Percentiles rank a stretch among this genome's conserved stretches.
Conservation (phyloP, 371 early-diverging fungal species). For the Rhizopus stolonifer region DNA sequence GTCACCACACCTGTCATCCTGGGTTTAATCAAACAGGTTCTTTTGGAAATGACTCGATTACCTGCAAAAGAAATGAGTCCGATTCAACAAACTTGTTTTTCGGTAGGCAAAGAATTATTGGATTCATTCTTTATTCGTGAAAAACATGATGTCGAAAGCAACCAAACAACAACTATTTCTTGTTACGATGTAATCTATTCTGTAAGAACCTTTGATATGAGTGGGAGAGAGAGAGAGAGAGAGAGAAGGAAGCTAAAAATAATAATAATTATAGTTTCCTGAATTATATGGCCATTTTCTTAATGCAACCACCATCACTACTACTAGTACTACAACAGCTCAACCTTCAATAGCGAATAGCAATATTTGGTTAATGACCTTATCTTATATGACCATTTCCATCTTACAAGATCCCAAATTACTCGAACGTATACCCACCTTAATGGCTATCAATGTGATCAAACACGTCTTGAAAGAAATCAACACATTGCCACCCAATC, state of each 20-base stretch:
- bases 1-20: slow-evolving; percentile 41
- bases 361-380: slow-evolving; percentile 46
- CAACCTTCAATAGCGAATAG: slow-evolving; percentile 43
- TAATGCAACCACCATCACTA: slow-evolving; percentile 21
- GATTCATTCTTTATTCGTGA: slow-evolving; percentile 39
- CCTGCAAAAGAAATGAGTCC: slow-evolving; percentile 24
- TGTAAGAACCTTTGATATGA: slow-evolving; percentile 29
- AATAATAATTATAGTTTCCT: slow-evolving; percentile 31
- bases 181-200: slow-evolving; percentile 48
- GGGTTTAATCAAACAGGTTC: slow-evolving; percentile 41
- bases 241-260: neutral
- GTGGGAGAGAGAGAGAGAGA: too few relatives aligned
- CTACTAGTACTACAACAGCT: slow-evolving; percentile 12
- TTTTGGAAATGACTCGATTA: slow-evolving; percentile 40
- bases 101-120: slow-evolving; percentile 36
- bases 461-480: slow-evolving; percentile 50
- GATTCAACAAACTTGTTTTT: slow-evolving; percentile 36
- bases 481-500: slow-evolving; percentile 42
- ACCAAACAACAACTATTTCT: slow-evolving; percentile 29
- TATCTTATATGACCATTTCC: slow-evolving; percentile 38
- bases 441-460: slow-evolving; percentile 49
- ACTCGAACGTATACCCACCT: slow-evolving; percentile 41
- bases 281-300: slow-evolving; percentile 49
- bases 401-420: slow-evolving; percentile 41
- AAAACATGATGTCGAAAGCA: neutral